Conservation (phyloP, 2,329 filamentous ascomycete species). For the Claviceps purpurea region DNA sequence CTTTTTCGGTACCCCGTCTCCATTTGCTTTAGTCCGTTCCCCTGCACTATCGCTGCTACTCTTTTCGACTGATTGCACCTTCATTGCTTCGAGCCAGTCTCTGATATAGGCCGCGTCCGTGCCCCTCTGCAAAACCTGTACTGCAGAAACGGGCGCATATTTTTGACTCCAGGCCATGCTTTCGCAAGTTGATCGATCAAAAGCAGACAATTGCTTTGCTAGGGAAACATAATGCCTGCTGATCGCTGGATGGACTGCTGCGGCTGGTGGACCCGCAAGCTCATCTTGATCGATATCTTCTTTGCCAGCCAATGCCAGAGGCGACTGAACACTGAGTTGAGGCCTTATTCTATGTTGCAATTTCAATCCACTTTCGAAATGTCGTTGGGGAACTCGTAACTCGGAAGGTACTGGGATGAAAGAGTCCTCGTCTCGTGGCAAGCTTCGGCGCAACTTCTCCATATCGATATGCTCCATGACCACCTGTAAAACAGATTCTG, state of each 20-base stretch:
- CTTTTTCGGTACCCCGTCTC: conserved; percentile 31
- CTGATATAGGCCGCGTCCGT: conserved; percentile 57
- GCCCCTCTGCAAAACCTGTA: conserved; percentile 62
- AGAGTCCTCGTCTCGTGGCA: conserved; percentile 21
- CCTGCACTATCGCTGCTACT: conserved; percentile 26
- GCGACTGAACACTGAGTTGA: conserved; percentile 26
- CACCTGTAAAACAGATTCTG: conserved; percentile 30
- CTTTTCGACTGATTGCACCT: conserved; percentile 62
- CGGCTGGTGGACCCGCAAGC: conserved; percentile 10
- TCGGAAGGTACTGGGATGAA: conserved; percentile 32
- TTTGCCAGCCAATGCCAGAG: conserved; percentile 3
- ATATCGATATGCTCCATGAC: conserved; percentile 16
- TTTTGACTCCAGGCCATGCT: conserved; percentile 65
- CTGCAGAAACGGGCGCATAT: conserved; percentile 58
- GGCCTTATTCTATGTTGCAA: conserved; percentile 35
- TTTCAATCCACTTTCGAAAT: conserved; percentile 44
- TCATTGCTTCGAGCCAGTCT: conserved; percentile 68
- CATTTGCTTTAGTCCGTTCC: conserved; percentile 16
- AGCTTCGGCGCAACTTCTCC: conserved; percentile 12
- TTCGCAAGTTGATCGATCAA: conserved; percentile 69
- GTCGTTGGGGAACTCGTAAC: conserved; percentile 39
- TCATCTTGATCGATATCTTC: conserved; percentile 23
- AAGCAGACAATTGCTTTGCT: conserved; percentile 54
- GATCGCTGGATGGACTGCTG: conserved; percentile 43
- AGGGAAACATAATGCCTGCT: conserved; percentile 46